Base-by-base conservation (phyloP, 257 asterid species). In the Oldenlandia corymbosa region DNA sequence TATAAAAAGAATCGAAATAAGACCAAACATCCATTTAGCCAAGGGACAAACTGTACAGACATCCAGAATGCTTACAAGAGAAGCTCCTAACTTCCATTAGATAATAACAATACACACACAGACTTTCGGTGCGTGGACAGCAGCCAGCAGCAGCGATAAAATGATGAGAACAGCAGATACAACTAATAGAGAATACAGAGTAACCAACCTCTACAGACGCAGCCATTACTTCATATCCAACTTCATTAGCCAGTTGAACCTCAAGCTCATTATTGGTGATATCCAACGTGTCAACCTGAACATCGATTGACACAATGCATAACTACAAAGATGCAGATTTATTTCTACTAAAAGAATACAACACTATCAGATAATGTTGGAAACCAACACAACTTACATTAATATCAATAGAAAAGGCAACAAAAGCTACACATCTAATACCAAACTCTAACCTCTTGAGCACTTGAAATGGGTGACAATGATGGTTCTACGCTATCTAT, bases 241-340 rank as follows among this genome's bases (percentile, higher is more conserved):
- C 79, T 65, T 71, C 81, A 63, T 62, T 68, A 66, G 71, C 77
- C 71, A 58, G 68, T 74, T 78, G 85, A 77, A 69, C 83, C 80
- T 64, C 72, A 41, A 70, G 78, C 45, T 69, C 66, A 66, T 71
- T 68, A 62, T 67, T 76, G 64, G 76, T 61, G 30, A 66, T 69
- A 70, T 73, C 81, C 45, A 63, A 67, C 71, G 78, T 82, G 62
- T 68, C 83, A 65, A 50, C 87, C 95, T 86, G 74, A 54, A 68
- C 63, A 78, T 36, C 52, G 60, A 47, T 47, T 20, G 62, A 41
- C 57, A 63, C 45, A 39, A 62, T 24, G 69, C 28, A 42, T 48
- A 41, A 31, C 34, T 41, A 39, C 20, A 57, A 13, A 12, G 12
- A 43, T 30, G 43, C 14, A 54, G 17, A 28, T 55, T 49, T 26